Percentiles rank a stretch among this genome's conserved stretches.
phyloP scores from a whole-genome alignment of 2,329 filamentous ascomycete genomes.

The Elsinoe batatas region DNA sequence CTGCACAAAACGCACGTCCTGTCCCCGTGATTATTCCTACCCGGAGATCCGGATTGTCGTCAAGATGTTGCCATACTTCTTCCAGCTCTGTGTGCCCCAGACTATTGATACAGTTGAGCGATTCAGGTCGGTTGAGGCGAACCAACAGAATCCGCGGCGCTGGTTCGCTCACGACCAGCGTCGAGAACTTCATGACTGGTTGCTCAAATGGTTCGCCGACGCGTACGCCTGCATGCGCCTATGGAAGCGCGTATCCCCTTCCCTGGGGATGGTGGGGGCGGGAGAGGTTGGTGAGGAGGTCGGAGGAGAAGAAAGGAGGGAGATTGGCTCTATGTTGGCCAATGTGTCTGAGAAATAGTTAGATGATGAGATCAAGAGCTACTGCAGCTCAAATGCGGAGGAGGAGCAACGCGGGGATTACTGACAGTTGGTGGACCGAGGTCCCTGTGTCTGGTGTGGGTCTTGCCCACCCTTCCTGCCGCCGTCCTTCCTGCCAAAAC shows the following conservation, averaged over 20 bases:
- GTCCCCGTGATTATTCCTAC: constrained; percentile 29
- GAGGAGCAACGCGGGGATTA: constrained; percentile 6
- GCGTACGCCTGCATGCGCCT: background rate
- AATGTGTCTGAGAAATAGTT: constrained; percentile 1
- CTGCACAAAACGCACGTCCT: constrained; percentile 29
- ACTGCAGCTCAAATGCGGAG: background rate
- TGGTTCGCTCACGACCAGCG: constrained; percentile 16
- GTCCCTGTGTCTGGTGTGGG: constrained; percentile 2
- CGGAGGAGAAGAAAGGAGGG: background rate
- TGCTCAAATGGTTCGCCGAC: background rate
- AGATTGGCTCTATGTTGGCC: background rate
- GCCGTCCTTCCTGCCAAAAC: constrained; percentile 8
- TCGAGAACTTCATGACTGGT: background rate
- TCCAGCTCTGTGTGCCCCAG: constrained; percentile 26
- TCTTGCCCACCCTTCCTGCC: constrained; percentile 4
- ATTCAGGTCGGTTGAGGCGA: constrained; percentile 26
- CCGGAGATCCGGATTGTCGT: constrained; percentile 23
- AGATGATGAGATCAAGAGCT: background rate
- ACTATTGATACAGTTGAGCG: constrained; percentile 28
- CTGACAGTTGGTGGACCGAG: constrained; percentile 6
- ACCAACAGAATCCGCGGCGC: constrained; percentile 25
- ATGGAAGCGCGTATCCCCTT: constrained; percentile 1
- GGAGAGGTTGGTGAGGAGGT: constrained; percentile 1
- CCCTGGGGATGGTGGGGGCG: background rate
- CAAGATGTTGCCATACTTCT: constrained; percentile 25